phyloP scores from a whole-genome alignment of 2,329 filamentous ascomycete genomes.

The Colletotrichum eremochloae region DNA sequence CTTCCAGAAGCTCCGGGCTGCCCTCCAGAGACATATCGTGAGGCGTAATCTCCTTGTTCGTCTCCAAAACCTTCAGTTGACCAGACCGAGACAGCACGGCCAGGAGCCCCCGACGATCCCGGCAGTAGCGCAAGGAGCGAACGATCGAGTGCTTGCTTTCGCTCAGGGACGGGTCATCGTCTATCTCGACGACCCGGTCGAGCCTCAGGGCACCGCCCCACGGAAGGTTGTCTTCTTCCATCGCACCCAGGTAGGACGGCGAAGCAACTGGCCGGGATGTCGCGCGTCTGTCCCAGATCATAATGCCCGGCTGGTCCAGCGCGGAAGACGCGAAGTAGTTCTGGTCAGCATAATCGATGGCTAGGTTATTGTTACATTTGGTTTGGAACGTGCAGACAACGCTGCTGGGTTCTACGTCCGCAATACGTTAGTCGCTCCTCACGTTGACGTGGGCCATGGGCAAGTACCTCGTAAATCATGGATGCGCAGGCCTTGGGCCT shows the following conservation, averaged over 20 bases:
- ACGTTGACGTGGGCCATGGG: background rate
- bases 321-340: slow-evolving; percentile 89
- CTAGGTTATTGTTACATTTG: slow-evolving; percentile 77
- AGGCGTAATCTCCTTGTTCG: slow-evolving; percentile 66
- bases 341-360: slow-evolving; percentile 83
- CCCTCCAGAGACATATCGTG: slow-evolving; percentile 56
- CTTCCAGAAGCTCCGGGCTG: slow-evolving; percentile 71
- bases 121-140: slow-evolving; percentile 72
- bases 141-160: slow-evolving; percentile 73
- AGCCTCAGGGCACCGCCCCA: slow-evolving; percentile 73
- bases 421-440: slow-evolving; percentile 41
- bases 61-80: slow-evolving; percentile 73
- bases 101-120: slow-evolving; percentile 71
- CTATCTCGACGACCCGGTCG: slow-evolving; percentile 68
- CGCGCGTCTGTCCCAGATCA: slow-evolving; percentile 83
- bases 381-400: slow-evolving; percentile 72
- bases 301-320: slow-evolving; percentile 79
- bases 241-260: slow-evolving; percentile 66
- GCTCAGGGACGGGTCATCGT: slow-evolving; percentile 61
- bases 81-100: slow-evolving; percentile 73
- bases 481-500: slow-evolving; percentile 79
- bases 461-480: slow-evolving; percentile 80
- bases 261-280: slow-evolving; percentile 66
- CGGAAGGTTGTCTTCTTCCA: slow-evolving; percentile 72
- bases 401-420: slow-evolving; percentile 61